Evolutionary conservation across 2,329 filamentous ascomycete genomes (phyloP).

Genomic region (Penicillium palitans): DNA sequence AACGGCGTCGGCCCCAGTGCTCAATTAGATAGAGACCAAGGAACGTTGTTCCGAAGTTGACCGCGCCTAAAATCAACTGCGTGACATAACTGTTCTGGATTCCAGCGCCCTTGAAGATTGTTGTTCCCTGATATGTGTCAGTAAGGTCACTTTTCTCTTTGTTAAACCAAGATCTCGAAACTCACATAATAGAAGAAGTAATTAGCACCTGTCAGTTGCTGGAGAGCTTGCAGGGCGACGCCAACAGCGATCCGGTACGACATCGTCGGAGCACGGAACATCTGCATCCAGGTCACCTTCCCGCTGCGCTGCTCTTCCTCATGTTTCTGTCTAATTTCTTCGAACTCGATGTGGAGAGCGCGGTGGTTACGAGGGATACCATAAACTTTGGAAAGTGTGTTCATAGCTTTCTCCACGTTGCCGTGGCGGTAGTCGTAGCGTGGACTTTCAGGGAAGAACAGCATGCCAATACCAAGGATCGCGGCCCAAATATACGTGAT

Average conservation of each 20-base stretch:
- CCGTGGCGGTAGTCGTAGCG: slow-evolving; percentile 60
- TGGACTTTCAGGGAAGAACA: slow-evolving; percentile 58
- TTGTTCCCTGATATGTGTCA: slow-evolving; percentile 23
- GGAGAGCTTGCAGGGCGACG: slow-evolving; percentile 44
- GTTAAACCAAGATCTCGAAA: neutral
- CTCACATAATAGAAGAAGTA: slow-evolving; percentile 57
- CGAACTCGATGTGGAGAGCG: slow-evolving; percentile 53
- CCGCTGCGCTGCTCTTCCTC: slow-evolving; percentile 51
- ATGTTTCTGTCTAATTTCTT: slow-evolving; percentile 58
- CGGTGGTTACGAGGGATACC: slow-evolving; percentile 55
- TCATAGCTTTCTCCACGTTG: slow-evolving; percentile 52
- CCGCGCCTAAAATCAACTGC: slow-evolving; percentile 64
- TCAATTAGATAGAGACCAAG: slow-evolving; percentile 69
- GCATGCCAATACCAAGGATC: slow-evolving; percentile 56
- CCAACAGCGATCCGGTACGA: slow-evolving; percentile 43
- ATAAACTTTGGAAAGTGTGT: slow-evolving; percentile 56
- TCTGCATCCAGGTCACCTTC: slow-evolving; percentile 33
- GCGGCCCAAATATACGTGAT: slow-evolving; percentile 58
- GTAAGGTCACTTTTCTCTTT: neutral
- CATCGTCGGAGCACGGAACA: slow-evolving; percentile 48
- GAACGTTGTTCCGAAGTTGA: slow-evolving; percentile 68
- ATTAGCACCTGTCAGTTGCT: slow-evolving; percentile 50
- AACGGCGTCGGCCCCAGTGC: slow-evolving; percentile 66
- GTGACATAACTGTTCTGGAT: slow-evolving; percentile 64
- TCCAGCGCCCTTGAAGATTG: slow-evolving; percentile 61